These are phyloP conservation scores for Skeletonema tropicum DNA, from an alignment of 108 stramenopile species.

Conservation along the genomic window DNA sequence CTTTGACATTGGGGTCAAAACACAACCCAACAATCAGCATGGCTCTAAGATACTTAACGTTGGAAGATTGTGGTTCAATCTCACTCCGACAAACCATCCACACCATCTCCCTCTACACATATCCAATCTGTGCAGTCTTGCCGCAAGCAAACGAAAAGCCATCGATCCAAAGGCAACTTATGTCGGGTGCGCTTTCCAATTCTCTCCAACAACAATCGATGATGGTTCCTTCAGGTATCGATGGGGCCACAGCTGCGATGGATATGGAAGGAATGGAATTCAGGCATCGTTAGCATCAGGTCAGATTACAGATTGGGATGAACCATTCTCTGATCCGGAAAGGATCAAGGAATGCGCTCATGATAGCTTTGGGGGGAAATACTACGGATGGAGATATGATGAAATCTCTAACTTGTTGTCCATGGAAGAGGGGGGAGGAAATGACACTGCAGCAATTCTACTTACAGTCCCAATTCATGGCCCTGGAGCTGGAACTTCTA, in stretches of 20 bases:
- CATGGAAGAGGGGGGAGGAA: not conserved
- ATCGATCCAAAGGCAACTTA: constrained; percentile 65
- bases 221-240: constrained; percentile 59
- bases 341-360: constrained; percentile 45
- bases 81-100: constrained; percentile 44
- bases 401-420: not conserved
- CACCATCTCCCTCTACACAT: constrained; percentile 62
- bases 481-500: constrained; percentile 51
- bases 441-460: constrained; percentile 50
- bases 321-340: constrained; percentile 52
- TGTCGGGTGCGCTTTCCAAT: constrained; percentile 61
- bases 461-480: constrained; percentile 68
- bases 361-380: constrained; percentile 61
- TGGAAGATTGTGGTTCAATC: constrained; percentile 29
- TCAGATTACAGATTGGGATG: constrained; percentile 21
- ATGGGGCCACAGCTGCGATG: constrained; percentile 65
- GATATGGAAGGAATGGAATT: constrained; percentile 59
- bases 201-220: constrained; percentile 52
- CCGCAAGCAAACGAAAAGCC: constrained; percentile 38
- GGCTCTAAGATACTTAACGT: not conserved
- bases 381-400: constrained; percentile 58
- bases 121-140: constrained; percentile 59
- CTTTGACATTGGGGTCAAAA: constrained; percentile 3
- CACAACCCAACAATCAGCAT: not conserved
- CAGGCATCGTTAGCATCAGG: constrained; percentile 33